These are phyloP conservation scores for Ceratopteris richardii DNA, from an alignment of 75 land plant genomes.

Conservation along the genomic window DNA sequence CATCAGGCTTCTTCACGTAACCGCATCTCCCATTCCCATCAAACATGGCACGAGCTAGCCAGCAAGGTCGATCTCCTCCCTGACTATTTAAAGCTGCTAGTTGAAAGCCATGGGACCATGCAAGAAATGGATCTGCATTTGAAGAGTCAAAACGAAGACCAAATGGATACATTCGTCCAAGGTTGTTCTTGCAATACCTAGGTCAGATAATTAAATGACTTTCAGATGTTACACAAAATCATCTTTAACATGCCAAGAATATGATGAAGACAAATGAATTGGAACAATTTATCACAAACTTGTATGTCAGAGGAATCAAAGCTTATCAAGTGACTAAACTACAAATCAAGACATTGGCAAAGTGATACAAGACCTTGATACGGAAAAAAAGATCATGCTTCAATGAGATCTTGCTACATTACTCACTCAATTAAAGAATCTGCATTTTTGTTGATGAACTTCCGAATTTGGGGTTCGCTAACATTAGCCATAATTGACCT, in stretches of 20 bases:
- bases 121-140: conserved; percentile 34
- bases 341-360: no score
- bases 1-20: conserved; percentile 23
- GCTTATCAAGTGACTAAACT: no score
- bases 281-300: no score
- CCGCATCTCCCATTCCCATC: conserved; percentile 24
- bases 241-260: no score
- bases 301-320: no score
- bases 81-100: conserved; percentile 30
- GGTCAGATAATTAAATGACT: no score
- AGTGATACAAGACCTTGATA: no score
- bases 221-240: no score
- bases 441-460: conserved; percentile 14
- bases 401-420: no score
- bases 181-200: conserved; percentile 26
- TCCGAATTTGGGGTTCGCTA: conserved; percentile 29
- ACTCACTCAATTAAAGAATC: conserved; percentile 18
- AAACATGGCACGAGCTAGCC: conserved; percentile 23
- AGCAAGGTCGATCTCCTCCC: conserved; percentile 22
- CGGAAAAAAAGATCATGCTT: no score
- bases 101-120: conserved; percentile 36
- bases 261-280: no score
- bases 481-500: conserved; percentile 36
- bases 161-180: conserved; percentile 32
- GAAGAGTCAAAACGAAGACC: conserved; percentile 37